Percentiles rank a stretch among this genome's conserved stretches.
Evolutionary conservation across 2,329 filamentous ascomycete species (phyloP).

Genomic region (Trichoderma sp.): DNA sequence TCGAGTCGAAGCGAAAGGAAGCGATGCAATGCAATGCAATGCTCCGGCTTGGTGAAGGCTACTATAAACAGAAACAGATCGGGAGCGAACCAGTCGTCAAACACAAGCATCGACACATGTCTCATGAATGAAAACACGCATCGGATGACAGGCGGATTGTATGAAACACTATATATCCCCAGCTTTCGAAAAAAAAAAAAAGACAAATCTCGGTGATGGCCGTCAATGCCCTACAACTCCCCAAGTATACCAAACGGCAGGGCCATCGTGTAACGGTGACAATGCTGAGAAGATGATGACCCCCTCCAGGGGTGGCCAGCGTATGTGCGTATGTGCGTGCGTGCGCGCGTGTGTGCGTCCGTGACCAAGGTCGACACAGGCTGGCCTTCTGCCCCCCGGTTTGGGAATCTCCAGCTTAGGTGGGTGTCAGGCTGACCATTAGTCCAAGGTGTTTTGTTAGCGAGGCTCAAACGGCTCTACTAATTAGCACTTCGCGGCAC

Average conservation of each 20-base stretch:
- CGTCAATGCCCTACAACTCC: neutral
- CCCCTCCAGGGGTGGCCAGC: conserved; percentile 11
- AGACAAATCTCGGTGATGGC: conserved; percentile 3
- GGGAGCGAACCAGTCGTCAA: neutral
- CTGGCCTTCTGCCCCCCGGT: neutral
- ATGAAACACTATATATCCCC: conserved; percentile 10
- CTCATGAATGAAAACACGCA: neutral
- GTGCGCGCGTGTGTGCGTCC: conserved; percentile 1
- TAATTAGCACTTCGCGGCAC: neutral
- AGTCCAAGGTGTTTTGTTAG: neutral
- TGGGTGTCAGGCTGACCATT: neutral
- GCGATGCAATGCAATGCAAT: neutral
- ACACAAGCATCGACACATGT: neutral
- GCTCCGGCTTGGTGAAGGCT: neutral
- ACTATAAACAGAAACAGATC: neutral
- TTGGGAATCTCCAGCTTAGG: conserved; percentile 1
- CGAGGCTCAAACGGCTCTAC: neutral
- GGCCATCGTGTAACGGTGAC: conserved; percentile 9
- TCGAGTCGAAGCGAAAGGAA: conserved; percentile 1
- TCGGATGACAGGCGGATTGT: neutral
- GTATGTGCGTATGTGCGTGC: neutral
- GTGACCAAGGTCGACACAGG: neutral
- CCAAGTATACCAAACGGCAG: conserved; percentile 5
- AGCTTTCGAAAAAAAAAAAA: neutral
- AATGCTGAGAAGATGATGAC: conserved; percentile 10